phyloP scores from a whole-genome alignment of 2,329 filamentous ascomycete genomes.

The Alternaria alternata region DNA sequence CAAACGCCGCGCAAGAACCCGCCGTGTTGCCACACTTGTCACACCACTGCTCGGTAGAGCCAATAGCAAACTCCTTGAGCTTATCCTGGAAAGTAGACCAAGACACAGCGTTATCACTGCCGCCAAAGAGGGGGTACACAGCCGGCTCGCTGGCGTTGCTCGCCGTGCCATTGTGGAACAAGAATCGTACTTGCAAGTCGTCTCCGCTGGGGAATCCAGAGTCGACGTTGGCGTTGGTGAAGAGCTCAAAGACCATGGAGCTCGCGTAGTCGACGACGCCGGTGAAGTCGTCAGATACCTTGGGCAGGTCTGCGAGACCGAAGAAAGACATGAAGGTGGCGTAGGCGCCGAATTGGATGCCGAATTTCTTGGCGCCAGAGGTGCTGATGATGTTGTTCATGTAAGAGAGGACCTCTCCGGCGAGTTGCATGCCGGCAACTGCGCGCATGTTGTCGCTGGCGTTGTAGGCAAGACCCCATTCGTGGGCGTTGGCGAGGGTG shows the following conservation, averaged over 20 bases:
- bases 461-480: slow-evolving; percentile 87
- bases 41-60: slow-evolving; percentile 75
- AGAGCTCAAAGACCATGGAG: slow-evolving; percentile 79
- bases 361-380: slow-evolving; percentile 52
- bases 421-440: slow-evolving; percentile 58
- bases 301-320: slow-evolving; percentile 62
- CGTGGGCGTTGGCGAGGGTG: slow-evolving; percentile 78
- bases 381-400: slow-evolving; percentile 55
- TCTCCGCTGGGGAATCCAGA: slow-evolving; percentile 54
- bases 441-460: slow-evolving; percentile 58
- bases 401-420: slow-evolving; percentile 55
- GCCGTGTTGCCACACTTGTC: slow-evolving; percentile 75
- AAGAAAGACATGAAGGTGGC: slow-evolving; percentile 69
- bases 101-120: slow-evolving; percentile 62
- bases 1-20: slow-evolving; percentile 67
- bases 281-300: slow-evolving; percentile 69
- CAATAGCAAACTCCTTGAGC: slow-evolving; percentile 73
- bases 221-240: slow-evolving; percentile 57
- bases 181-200: slow-evolving; percentile 67
- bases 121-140: slow-evolving; percentile 69
- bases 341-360: slow-evolving; percentile 69
- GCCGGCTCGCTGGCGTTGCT: slow-evolving; percentile 55
- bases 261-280: slow-evolving; percentile 86
- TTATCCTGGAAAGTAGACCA: slow-evolving; percentile 73
- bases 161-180: slow-evolving; percentile 69